Percentiles rank a stretch among this genome's conserved stretches.
These are phyloP conservation scores for Cyberlindnera americana DNA, from an alignment of 805 yeast genomes.

Conservation along the genomic window DNA sequence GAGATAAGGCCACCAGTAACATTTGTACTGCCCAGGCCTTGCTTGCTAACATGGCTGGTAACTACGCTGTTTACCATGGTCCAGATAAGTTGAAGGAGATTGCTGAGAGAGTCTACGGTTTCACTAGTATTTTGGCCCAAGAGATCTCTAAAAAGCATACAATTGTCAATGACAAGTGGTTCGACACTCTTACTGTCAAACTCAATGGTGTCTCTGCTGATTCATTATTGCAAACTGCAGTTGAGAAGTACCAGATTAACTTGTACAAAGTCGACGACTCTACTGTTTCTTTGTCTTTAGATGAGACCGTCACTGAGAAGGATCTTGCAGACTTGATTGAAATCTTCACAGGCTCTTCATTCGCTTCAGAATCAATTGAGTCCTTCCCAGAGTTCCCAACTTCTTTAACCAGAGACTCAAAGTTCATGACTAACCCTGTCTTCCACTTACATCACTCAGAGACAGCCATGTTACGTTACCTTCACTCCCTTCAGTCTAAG, in stretches of 20 bases:
- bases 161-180: conserved; percentile 61
- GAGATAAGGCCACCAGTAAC: conserved; percentile 97
- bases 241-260: conserved; percentile 63
- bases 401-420: conserved; percentile 51
- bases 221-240: conserved; percentile 54
- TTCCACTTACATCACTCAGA: conserved; percentile 90
- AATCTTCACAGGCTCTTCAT: conserved; percentile 50
- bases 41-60: conserved; percentile 91
- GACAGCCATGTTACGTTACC: conserved; percentile 89
- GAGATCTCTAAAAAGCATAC: conserved; percentile 46
- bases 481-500: conserved; percentile 78
- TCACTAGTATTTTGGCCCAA: conserved; percentile 67
- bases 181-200: conserved; percentile 80
- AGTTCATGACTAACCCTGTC: conserved; percentile 65
- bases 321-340: conserved; percentile 59
- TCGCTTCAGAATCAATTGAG: conserved; percentile 22
- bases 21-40: conserved; percentile 98
- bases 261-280: conserved; percentile 61
- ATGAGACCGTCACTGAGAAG: conserved; percentile 70
- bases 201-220: conserved; percentile 51
- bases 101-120: conserved; percentile 71
- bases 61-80: conserved; percentile 96
- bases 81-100: conserved; percentile 79
- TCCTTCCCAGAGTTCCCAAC: conserved; percentile 49
- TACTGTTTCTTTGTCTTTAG: conserved; percentile 77